Conservation (phyloP, 2,329 filamentous ascomycete species). For the Amauroascus niger region DNA sequence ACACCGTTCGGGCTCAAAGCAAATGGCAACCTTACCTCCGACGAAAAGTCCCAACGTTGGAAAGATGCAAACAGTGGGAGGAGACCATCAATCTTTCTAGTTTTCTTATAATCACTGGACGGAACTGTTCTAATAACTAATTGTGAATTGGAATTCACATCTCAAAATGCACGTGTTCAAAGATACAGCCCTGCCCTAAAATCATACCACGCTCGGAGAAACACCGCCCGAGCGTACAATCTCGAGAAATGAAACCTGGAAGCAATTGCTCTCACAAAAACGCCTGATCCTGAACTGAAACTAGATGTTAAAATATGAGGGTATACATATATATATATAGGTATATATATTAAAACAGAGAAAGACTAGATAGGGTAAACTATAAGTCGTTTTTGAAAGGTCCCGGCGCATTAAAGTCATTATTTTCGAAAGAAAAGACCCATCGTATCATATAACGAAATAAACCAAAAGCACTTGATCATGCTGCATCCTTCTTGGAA, state of each 20-base stretch:
- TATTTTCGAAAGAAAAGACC: not conserved
- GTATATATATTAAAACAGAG: not conserved
- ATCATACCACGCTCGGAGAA: constrained; percentile 1
- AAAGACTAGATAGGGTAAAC: not conserved
- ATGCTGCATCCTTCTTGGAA: not conserved
- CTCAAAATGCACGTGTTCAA: not conserved
- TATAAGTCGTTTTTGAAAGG: not conserved
- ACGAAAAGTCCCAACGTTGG: not conserved
- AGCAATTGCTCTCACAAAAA: not conserved
- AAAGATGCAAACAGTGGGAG: not conserved
- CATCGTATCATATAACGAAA: not conserved
- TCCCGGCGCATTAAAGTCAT: not conserved
- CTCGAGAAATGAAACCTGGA: not conserved
- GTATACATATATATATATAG: not conserved
- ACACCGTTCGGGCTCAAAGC: not conserved
- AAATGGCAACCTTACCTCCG: not conserved
- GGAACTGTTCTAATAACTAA: too few species aligned
- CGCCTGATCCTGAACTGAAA: not conserved
- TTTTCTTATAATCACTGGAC: too few species aligned
- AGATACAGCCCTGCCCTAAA: not conserved
- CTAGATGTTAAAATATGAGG: not conserved
- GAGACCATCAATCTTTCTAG: not conserved
- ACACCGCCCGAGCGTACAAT: not conserved
- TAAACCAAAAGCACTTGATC: not conserved
- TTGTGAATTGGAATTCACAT: not conserved